Evolutionary conservation across 768 basidiomycete genomes (phyloP), one percentile per base, ranked within the genome.

Genomic region (Leccinum aurantiacum): DNA sequence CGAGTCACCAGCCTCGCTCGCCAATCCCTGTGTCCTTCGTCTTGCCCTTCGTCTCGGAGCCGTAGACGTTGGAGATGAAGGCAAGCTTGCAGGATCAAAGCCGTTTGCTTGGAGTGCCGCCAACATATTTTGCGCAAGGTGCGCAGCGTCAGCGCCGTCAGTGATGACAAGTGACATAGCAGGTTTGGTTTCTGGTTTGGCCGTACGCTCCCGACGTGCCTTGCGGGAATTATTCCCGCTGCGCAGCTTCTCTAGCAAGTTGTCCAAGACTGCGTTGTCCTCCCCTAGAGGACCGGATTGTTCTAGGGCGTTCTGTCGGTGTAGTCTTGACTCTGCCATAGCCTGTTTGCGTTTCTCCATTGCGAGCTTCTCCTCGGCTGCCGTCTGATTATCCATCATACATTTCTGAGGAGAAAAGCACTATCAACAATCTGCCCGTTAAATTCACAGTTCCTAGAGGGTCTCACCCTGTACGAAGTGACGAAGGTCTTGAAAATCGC

Each of bases 401-500:
- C 92, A 95, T 90, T 94, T 95, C 94, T 95, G 65, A 49, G 27
- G 65, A 48, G 25, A 60, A 7, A 37, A 10, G 33, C 19, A 54
- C 37, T 49, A 13, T 65, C 46, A 67, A 19, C 37, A 56, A 44
- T 14, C 33, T 15, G 19, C 54, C 13, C 2, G 19, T 55, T 62
- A 49, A 10, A 25, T 35, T 48, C 49, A 19, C 57, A 33, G 44
- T 14, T 14, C 22, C 29, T 49, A 17, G 17, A 41, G 17, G 41
- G 56, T 4, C 80, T 59, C 63, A 91, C 91, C 82, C 81, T 88
- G 75, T 95, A 99, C 2, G 95, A 96, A 0, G 89, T 95, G 27
- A 95, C 84, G 67, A 99, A 99, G 2, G 93, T 97, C 77, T 97
- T 95, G 84, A 98, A 98, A 66, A 96, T 88, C 13, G 87, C 93